phyloP scores from a whole-genome alignment of 148 eudicot species.

The Pharnaceum exiguum region DNA sequence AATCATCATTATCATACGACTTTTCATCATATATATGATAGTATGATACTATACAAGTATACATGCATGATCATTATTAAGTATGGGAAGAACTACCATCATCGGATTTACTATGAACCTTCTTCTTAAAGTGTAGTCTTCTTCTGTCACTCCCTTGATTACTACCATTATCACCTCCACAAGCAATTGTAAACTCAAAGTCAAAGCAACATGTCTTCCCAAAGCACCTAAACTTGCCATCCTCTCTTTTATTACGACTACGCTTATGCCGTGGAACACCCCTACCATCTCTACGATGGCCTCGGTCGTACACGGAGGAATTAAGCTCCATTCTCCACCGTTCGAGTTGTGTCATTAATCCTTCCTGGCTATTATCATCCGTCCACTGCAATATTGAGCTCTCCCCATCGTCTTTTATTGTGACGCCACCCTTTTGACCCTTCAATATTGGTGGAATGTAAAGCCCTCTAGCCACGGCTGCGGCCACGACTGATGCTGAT shows the following conservation, averaged over 20 bases:
- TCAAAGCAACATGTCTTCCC: constrained; percentile 38
- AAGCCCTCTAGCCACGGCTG: constrained; percentile 36
- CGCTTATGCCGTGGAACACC: neutral
- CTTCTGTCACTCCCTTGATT: neutral
- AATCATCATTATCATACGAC: too few species aligned
- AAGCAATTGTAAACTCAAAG: constrained; percentile 40
- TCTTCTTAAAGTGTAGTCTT: too few species aligned
- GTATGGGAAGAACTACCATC: too few species aligned
- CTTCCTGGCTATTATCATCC: constrained; percentile 29
- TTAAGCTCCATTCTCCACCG: constrained; percentile 30
- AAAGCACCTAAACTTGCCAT: constrained; percentile 25
- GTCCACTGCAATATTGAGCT: constrained; percentile 37
- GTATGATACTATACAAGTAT: too few species aligned
- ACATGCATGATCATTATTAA: too few species aligned
- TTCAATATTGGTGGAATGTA: constrained; percentile 19
- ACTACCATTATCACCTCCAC: constrained; percentile 18
- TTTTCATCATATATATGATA: too few species aligned
- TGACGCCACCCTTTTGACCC: neutral
- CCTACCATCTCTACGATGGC: neutral
- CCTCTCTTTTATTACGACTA: neutral
- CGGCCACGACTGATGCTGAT: constrained; percentile 52
- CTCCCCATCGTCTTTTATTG: constrained; percentile 9
- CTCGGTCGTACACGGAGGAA: neutral
- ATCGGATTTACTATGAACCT: too few species aligned
- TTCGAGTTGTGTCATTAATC: constrained; percentile 28